Base-by-base conservation (phyloP, 768 basidiomycete species). In the Xerocomus potaroensis region DNA sequence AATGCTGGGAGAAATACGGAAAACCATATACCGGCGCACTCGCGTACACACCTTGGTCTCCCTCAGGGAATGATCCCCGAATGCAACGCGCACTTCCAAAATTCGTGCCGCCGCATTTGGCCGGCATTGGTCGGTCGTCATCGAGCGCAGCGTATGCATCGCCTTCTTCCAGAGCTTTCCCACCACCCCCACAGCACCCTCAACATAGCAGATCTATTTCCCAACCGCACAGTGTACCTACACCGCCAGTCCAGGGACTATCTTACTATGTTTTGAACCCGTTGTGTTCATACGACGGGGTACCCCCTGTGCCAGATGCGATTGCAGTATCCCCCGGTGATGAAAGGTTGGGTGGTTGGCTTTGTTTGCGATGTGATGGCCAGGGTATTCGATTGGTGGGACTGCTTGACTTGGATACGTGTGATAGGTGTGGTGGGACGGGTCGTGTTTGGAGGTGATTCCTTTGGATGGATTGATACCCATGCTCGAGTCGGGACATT, bases 1-100 rank as follows among this genome's bases (percentile, higher is more conserved):
- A 76, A 46, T 91, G 90, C 68, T 91, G 88, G 89, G 67, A 73
- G 6, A 82, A 80, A 54, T 83, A 83, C 63, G 73, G 74, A 1
- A 80, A 76, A 53, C 70, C 75, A 0, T 91, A 81, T 63, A 58
- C 70, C 0, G 84, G 84, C 3, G 76, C 84, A 5, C 65, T 89
- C 14, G 69, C 73, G 0, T 82, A 80, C 56, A 74, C 77, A 42
- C 53, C 72, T 10, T 75, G 77, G 60, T 46, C 63, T 1, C 45
- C 65, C 2, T 51, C 61, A 0, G 43, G 36, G 15, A 56, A 50
- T 3, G 43, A 54, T 41, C 47, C 55, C 7, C 53, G 62, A 31
- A 64, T 66, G 54, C 64, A 65, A 34, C 63, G 64, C 19, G 40
- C 64, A 12, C 55, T 65, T 9, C 62, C 66, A 8, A 57, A 38